Evolutionary conservation across 78 protist genomes (phyloP).

Genomic region (Creolimax fragrantissima): DNA sequence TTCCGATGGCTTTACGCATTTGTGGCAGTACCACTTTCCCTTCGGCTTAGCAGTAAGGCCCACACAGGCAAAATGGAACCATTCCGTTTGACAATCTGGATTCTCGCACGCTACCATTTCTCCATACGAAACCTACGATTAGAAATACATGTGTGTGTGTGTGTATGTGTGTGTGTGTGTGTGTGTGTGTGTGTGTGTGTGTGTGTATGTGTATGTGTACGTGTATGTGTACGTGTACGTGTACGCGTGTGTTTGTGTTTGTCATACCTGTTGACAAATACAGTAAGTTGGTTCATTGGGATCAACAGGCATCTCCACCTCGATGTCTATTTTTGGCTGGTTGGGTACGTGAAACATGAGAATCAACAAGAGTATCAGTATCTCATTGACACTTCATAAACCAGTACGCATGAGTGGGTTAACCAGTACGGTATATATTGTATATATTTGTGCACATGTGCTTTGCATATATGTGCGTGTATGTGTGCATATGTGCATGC

Average conservation of each 20-base stretch:
- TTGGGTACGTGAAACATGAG: not conserved
- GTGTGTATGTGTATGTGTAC: not conserved
- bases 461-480: not conserved
- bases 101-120: slow-evolving; percentile 81
- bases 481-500: not conserved
- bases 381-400: too few relatives aligned
- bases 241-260: not conserved
- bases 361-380: too few relatives aligned
- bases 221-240: not conserved
- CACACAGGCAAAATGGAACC: slow-evolving; percentile 78
- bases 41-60: slow-evolving; percentile 51
- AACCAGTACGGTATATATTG: too few relatives aligned
- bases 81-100: slow-evolving; percentile 59
- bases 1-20: not conserved
- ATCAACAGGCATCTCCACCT: slow-evolving; percentile 70
- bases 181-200: not conserved
- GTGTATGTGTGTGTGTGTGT: not conserved
- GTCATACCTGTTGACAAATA: slow-evolving; percentile 41
- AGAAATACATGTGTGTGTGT: not conserved
- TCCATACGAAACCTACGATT: slow-evolving; percentile 60
- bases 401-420: too few relatives aligned
- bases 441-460: not conserved
- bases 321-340: slow-evolving; percentile 29
- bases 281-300: slow-evolving; percentile 82
- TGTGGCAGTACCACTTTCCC: slow-evolving; percentile 74